phyloP scores from a whole-genome alignment of 768 basidiomycete species.

The Sarcodon sp. region DNA sequence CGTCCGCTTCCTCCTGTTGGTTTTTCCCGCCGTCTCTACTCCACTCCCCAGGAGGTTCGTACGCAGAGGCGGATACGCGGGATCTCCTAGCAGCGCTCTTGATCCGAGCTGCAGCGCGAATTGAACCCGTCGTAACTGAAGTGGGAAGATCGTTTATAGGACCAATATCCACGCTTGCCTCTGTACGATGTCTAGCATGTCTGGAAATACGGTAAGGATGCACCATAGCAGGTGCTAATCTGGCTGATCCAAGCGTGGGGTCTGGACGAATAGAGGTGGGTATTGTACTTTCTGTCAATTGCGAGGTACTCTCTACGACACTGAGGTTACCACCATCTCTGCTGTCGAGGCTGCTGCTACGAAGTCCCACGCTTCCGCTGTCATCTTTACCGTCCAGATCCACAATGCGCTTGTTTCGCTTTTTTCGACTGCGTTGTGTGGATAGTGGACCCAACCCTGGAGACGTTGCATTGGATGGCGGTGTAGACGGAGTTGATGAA shows the following conservation, averaged over 20 bases:
- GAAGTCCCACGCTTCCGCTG: constrained; percentile 14
- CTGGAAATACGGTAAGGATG: too few relatives aligned
- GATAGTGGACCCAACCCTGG: constrained; percentile 28
- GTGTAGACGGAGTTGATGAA: constrained; percentile 20
- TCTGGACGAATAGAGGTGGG: background rate
- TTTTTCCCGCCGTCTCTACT: constrained; percentile 14
- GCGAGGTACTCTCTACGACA: too few relatives aligned
- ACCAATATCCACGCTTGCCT: constrained; percentile 8
- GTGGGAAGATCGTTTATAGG: background rate
- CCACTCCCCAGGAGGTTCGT: constrained; percentile 32
- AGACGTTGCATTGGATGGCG: constrained; percentile 28
- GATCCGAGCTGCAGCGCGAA: constrained; percentile 19
- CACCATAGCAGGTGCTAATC: background rate
- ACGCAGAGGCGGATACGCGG: constrained; percentile 48
- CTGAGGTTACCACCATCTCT: background rate
- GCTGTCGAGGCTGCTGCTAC: background rate
- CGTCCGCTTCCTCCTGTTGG: constrained; percentile 44
- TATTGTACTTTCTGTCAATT: too few relatives aligned
- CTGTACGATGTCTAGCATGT: constrained; percentile 39
- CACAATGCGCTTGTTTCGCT: constrained; percentile 67
- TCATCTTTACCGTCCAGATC: constrained; percentile 41
- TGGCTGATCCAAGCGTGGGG: background rate
- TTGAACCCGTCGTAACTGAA: constrained; percentile 4
- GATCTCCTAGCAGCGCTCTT: constrained; percentile 32
- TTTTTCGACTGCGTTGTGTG: constrained; percentile 33